Evolutionary conservation across 805 yeast species (phyloP).

Genomic region (Starmerella powellii): DNA sequence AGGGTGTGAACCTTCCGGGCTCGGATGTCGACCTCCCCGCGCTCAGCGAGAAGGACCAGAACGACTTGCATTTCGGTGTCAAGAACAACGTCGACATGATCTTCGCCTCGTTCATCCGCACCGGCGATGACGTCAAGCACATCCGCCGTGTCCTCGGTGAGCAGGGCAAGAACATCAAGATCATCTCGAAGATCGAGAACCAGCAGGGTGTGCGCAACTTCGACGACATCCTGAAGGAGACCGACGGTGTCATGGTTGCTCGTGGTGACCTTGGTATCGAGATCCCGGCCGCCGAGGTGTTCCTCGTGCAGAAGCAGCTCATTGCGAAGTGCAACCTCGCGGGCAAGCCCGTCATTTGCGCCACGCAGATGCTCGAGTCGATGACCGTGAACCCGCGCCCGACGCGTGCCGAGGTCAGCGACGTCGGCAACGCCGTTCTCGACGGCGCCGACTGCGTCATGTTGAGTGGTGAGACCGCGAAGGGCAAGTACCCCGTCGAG

Average conservation of each 20-base stretch:
- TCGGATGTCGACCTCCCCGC: constrained; percentile 99
- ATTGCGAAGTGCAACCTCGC: constrained; percentile 98
- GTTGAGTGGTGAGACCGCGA: constrained; percentile 99
- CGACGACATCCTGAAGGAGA: constrained; percentile 84
- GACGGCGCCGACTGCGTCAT: constrained; percentile 99
- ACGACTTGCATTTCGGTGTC: constrained; percentile 88
- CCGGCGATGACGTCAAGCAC: constrained; percentile 76
- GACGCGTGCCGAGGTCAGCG: constrained; percentile 98
- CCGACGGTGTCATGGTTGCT: constrained; percentile 99
- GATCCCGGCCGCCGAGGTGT: constrained; percentile 97
- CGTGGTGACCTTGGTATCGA: constrained; percentile 99
- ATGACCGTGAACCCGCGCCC: constrained; percentile 99
- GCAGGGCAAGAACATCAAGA: constrained; percentile 91
- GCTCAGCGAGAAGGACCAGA: constrained; percentile 88
- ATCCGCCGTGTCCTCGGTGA: constrained; percentile 94
- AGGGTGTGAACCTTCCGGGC: constrained; percentile 98
- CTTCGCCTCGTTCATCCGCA: constrained; percentile 96
- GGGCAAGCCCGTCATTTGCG: constrained; percentile 99
- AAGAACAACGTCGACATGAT: constrained; percentile 96
- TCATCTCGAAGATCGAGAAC: constrained; percentile 95
- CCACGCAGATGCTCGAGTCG: constrained; percentile 98
- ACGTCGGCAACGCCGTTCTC: constrained; percentile 96
- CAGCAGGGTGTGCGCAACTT: constrained; percentile 99
- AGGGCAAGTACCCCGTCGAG: constrained; percentile 96
- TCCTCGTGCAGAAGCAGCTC: constrained; percentile 96